phyloP scores from a whole-genome alignment of 441 rosid species.

The Pelargonium exstipulatum region DNA sequence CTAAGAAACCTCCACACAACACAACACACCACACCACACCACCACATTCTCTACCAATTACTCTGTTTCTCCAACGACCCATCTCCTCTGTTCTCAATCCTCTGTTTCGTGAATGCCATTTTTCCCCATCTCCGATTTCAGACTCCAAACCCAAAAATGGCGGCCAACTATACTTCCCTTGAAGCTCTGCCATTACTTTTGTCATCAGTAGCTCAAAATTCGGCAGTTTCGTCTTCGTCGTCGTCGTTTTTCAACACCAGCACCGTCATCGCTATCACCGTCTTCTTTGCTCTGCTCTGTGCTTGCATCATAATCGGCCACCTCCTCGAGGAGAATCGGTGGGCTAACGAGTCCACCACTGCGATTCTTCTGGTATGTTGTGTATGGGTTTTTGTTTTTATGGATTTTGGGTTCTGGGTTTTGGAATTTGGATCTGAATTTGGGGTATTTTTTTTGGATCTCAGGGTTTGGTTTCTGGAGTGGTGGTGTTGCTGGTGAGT shows the following conservation, averaged over 20 bases:
- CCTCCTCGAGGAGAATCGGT: conserved; percentile 57
- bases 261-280: conserved; percentile 46
- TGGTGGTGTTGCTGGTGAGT: conserved; percentile 39
- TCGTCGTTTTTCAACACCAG: conserved; percentile 32
- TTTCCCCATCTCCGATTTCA: too few relatives aligned
- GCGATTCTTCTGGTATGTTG: conserved; percentile 51
- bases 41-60: background rate
- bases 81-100: too few relatives aligned
- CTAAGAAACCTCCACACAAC: background rate
- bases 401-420: background rate
- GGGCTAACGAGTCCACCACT: conserved; percentile 66
- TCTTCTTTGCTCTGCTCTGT: conserved; percentile 58
- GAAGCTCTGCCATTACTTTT: conserved; percentile 24
- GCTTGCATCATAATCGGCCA: conserved; percentile 58
- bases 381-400: background rate
- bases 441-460: background rate
- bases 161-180: background rate
- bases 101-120: too few relatives aligned
- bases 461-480: conserved; percentile 56
- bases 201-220: background rate
- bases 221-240: conserved; percentile 18
- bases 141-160: background rate
- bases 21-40: background rate
- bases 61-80: background rate
- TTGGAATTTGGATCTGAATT: background rate